Conservation (phyloP, 1,284 basidiomycete genomes). For the Neotropicomus parvogracilis region DNA sequence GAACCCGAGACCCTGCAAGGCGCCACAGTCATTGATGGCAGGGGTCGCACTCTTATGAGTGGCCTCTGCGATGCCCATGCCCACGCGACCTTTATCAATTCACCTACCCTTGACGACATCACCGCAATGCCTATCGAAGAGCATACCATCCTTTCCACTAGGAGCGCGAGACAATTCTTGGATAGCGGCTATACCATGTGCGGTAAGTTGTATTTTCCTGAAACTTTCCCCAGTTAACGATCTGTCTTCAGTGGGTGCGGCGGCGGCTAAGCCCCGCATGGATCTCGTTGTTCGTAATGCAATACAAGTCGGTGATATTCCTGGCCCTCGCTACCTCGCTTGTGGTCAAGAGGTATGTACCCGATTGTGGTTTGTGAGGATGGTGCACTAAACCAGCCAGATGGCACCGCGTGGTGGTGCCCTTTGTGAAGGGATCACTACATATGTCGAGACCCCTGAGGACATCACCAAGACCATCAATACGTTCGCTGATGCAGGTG, state of each 20-base stretch:
- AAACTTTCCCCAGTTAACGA: neutral
- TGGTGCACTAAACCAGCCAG: slow-evolving; percentile 10
- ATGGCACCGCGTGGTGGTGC: slow-evolving; percentile 33
- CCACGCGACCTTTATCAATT: slow-evolving; percentile 28
- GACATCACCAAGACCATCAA: slow-evolving; percentile 21
- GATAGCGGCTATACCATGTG: slow-evolving; percentile 36
- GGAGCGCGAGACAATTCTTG: slow-evolving; percentile 29
- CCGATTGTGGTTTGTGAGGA: neutral
- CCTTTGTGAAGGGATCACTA: slow-evolving; percentile 31
- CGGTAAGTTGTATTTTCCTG: slow-evolving; percentile 11
- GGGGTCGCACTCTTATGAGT: slow-evolving; percentile 30
- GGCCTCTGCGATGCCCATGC: slow-evolving; percentile 32
- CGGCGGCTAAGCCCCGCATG: slow-evolving; percentile 31
- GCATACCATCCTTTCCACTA: slow-evolving; percentile 24
- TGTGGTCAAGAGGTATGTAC: slow-evolving; percentile 29
- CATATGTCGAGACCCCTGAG: slow-evolving; percentile 27
- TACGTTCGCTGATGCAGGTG: slow-evolving; percentile 22
- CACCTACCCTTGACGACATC: slow-evolving; percentile 26
- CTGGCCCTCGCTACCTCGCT: slow-evolving; percentile 33
- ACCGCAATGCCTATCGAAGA: slow-evolving; percentile 27
- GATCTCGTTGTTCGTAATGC: slow-evolving; percentile 32
- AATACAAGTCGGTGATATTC: slow-evolving; percentile 32
- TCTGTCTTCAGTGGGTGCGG: slow-evolving; percentile 26
- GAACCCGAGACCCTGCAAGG: slow-evolving; percentile 16
- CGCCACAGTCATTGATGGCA: slow-evolving; percentile 24